These are phyloP conservation scores for Myxozyma udenii DNA, from an alignment of 805 yeast species.

Conservation along the genomic window DNA sequence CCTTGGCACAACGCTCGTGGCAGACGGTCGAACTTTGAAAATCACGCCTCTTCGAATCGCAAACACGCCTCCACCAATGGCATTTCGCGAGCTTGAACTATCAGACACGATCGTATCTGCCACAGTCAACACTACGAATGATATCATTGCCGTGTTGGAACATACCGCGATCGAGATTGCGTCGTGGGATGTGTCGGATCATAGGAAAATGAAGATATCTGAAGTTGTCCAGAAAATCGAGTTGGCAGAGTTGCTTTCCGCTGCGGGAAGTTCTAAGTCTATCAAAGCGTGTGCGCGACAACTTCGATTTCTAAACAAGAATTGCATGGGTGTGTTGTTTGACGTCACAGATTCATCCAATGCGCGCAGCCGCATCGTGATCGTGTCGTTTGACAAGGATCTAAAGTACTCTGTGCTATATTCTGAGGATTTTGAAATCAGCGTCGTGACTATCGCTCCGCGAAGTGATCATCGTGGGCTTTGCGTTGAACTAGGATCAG, in stretches of 20 bases:
- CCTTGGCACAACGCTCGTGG: constrained; percentile 72
- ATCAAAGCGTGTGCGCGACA: constrained; percentile 49
- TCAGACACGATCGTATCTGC: constrained; percentile 57
- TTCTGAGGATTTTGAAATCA: constrained; percentile 6
- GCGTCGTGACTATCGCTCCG: constrained; percentile 13
- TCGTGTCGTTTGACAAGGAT: constrained; percentile 7
- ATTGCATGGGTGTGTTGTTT: constrained; percentile 53
- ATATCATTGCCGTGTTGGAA: constrained; percentile 56
- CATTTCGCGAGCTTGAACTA: constrained; percentile 62
- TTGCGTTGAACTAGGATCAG: constrained; percentile 15
- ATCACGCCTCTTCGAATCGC: constrained; percentile 82
- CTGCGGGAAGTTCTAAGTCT: constrained; percentile 14
- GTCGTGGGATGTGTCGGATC: constrained; percentile 35
- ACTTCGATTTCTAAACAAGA: constrained; percentile 54
- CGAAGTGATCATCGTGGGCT: constrained; percentile 17
- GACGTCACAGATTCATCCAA: constrained; percentile 43
- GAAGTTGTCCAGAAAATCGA: constrained; percentile 11
- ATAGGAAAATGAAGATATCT: constrained; percentile 20
- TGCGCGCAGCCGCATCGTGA: constrained; percentile 8
- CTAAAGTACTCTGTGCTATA: constrained; percentile 8
- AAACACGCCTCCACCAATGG: constrained; percentile 92
- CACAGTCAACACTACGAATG: constrained; percentile 62
- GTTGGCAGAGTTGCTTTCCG: constrained; percentile 3
- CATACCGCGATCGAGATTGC: constrained; percentile 49
- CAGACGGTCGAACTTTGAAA: constrained; percentile 65